phyloP scores from a whole-genome alignment of 768 basidiomycete genomes.

The Psilocybe subaeruginosa region DNA sequence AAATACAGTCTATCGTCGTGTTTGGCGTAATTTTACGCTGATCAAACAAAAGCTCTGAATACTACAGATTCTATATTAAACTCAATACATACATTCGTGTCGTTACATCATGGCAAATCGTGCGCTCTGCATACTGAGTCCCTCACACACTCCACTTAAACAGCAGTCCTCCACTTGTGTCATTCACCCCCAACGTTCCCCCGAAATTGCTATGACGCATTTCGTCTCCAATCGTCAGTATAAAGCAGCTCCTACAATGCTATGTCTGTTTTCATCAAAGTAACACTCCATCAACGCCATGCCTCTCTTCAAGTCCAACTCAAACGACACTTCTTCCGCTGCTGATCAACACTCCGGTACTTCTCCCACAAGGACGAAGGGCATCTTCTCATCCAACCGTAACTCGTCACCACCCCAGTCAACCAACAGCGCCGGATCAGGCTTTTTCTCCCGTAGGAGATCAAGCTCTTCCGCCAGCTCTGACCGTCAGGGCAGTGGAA shows the following conservation, averaged over 20 bases:
- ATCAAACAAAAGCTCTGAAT: background rate
- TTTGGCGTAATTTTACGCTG: background rate
- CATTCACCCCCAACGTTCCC: background rate
- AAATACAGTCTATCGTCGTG: slow-evolving; percentile 9
- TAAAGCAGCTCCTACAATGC: background rate
- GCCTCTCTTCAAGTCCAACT: slow-evolving; percentile 30
- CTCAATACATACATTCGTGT: background rate
- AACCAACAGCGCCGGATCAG: slow-evolving; percentile 14
- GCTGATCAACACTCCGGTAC: slow-evolving; percentile 8
- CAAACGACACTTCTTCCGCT: slow-evolving; percentile 11
- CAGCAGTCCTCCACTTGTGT: background rate
- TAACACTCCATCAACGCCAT: slow-evolving; percentile 4
- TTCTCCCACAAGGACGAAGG: slow-evolving; percentile 27
- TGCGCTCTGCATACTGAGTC: background rate
- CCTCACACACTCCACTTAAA: background rate
- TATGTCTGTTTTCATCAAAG: background rate
- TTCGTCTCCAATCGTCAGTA: background rate
- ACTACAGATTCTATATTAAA: background rate
- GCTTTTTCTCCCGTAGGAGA: slow-evolving; percentile 27
- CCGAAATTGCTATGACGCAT: background rate
- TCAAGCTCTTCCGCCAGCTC: slow-evolving; percentile 17
- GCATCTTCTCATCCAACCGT: slow-evolving; percentile 27
- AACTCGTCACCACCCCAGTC: slow-evolving; percentile 25
- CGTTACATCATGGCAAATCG: background rate
- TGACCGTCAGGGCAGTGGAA: slow-evolving; percentile 10